Base-by-base conservation (phyloP, 805 yeast genomes). In the Ogataea sp. region DNA sequence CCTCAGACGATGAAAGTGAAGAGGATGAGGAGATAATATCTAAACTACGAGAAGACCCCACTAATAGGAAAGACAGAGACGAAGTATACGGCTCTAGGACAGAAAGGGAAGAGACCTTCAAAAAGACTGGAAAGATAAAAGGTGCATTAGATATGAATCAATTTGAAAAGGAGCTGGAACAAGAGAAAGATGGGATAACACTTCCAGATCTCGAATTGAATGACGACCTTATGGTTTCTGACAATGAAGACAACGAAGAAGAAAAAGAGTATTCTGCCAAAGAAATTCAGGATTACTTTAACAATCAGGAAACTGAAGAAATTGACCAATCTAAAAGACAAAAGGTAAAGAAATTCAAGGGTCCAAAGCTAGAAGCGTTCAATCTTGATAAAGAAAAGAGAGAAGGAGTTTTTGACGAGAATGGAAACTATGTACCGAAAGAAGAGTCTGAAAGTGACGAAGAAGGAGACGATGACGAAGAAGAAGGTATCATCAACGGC, bases 301-400 rank as follows among this genome's bases (percentile, higher is more conserved):
- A 47, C 23, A 51, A 58, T 36, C 50, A 48, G 11, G 70, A 63
- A 36, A 43, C 49, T n/a, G n/a, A n/a, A 10, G 49, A 49, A 2
- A 40, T 40, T 6, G 37, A 34, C 11, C 20, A 8, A 13, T 36
- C 36, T 17, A 32, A 41, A 10, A 47, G 47, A 23, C 29, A 34
- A 21, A 54, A 46, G 30, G 37, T 36, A 17, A 39, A 38, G 28
- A 42, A 32, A 33, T 20, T 15, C 1, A 44, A 37, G 21, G 61
- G 52, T 21, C 65, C 79, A 1, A 70, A 71, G 43, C 43, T 83
- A 2, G 89, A 83, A 42, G 73, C 83, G 0, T 83, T 83, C 57
- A 70, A 75, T 52, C 55, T 83, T 33, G 56, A 68, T 20, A 64
- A 72, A 16, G 90, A 83, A 48, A 56, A 64, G 32, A 69, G 69